Evolutionary conservation across 306 rosid genomes (phyloP).

Genomic region (Inga oerstediana): DNA sequence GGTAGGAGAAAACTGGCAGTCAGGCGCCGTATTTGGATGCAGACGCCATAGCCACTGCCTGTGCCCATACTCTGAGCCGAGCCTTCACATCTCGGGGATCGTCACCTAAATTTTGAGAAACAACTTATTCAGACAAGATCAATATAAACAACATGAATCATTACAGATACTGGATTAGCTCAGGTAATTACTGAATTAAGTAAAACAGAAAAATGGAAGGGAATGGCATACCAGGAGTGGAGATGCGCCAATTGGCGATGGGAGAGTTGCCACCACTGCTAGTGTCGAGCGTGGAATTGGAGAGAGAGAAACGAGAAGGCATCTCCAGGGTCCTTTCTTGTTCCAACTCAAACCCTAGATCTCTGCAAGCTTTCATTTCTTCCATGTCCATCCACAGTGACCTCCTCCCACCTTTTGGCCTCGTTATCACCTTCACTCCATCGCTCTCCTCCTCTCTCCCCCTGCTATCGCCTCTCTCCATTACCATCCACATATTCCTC

Average conservation of each 20-base stretch:
- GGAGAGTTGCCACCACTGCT: slow-evolving; percentile 85
- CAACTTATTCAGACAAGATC: background rate
- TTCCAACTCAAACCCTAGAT: slow-evolving; percentile 87
- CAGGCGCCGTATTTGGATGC: slow-evolving; percentile 50
- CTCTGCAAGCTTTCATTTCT: slow-evolving; percentile 90
- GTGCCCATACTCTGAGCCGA: slow-evolving; percentile 91
- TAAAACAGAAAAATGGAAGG: background rate
- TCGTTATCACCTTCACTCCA: slow-evolving; percentile 60
- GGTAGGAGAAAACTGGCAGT: slow-evolving; percentile 15
- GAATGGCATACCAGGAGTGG: slow-evolving; percentile 59
- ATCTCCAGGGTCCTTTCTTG: slow-evolving; percentile 49
- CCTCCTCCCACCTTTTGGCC: slow-evolving; percentile 80
- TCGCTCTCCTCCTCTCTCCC: slow-evolving; percentile 42
- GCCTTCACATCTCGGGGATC: slow-evolving; percentile 90
- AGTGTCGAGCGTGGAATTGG: slow-evolving; percentile 52
- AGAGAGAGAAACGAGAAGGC: slow-evolving; percentile 48
- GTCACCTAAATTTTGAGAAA: slow-evolving; percentile 52
- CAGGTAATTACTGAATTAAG: no score
- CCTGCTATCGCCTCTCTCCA: slow-evolving; percentile 7
- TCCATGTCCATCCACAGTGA: slow-evolving; percentile 75
- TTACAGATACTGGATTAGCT: background rate
- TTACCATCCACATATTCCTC: slow-evolving; percentile 20
- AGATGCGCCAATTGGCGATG: slow-evolving; percentile 74
- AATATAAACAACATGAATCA: background rate
- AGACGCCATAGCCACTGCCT: slow-evolving; percentile 85